A percentile compares a stretch with the other conserved stretches of the same genome.
phyloP scores from a whole-genome alignment of 192 early-diverging fungal genomes.

The Gaertneriomyces semiglobifer region DNA sequence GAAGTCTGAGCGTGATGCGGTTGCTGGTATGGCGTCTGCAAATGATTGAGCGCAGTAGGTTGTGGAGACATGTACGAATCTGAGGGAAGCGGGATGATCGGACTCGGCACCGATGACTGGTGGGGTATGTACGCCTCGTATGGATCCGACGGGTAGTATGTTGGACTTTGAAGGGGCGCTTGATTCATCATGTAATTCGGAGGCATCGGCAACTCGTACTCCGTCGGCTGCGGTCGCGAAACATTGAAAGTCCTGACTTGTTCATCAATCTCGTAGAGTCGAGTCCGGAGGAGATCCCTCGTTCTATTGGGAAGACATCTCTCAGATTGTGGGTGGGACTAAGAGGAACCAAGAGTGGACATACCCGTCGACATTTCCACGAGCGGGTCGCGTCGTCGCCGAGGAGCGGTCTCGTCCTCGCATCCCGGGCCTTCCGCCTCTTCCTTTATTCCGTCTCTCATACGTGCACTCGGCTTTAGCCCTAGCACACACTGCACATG shows the following conservation, averaged over 20 bases:
- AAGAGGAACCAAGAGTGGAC: not conserved
- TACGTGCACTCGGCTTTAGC: constrained; percentile 23
- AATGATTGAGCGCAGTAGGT: not conserved
- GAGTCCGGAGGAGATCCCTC: constrained; percentile 17
- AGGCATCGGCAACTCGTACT: not conserved
- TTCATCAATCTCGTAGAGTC: constrained; percentile 27
- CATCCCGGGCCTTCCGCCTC: not conserved
- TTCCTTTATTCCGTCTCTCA: constrained; percentile 2
- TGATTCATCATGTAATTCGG: not conserved
- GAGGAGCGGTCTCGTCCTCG: not conserved
- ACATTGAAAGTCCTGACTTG: not conserved
- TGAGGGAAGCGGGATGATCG: too few species aligned
- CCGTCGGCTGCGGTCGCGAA: not conserved
- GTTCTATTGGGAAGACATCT: not conserved
- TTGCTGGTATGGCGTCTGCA: not conserved
- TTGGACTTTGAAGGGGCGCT: too few species aligned
- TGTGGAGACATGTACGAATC: too few species aligned
- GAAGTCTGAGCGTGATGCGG: not conserved
- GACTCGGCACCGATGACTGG: too few species aligned
- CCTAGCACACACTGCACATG: constrained; percentile 14
- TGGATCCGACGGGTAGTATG: too few species aligned
- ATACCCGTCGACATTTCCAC: not conserved
- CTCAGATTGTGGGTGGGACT: not conserved
- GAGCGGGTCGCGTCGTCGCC: not conserved
- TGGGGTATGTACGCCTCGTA: too few species aligned